phyloP scores from a whole-genome alignment of 1,284 basidiomycete genomes.

The Ustilago tritici region DNA sequence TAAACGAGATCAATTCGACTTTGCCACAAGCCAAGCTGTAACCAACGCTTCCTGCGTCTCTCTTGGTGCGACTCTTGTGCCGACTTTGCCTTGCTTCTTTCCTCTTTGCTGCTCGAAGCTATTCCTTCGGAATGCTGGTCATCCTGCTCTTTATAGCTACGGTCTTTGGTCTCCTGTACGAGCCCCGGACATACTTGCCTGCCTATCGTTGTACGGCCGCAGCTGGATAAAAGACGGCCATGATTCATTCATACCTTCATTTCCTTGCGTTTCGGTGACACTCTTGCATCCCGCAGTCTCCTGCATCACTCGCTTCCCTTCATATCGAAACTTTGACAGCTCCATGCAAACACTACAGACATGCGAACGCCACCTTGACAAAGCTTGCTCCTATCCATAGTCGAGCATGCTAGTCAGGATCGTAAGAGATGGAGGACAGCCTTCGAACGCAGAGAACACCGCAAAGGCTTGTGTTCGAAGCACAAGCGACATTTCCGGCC shows the following conservation, averaged over 20 bases:
- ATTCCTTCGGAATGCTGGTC: not conserved
- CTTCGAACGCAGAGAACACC: not conserved
- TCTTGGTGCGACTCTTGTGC: not conserved
- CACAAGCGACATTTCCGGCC: not conserved
- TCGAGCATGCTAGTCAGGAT: not conserved
- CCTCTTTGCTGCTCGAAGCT: not conserved
- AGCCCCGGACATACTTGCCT: not conserved
- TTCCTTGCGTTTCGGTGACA: no score
- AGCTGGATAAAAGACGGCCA: not conserved
- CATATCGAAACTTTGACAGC: conserved; percentile 2
- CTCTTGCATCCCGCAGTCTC: not conserved
- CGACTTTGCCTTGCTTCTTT: not conserved
- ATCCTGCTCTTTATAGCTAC: not conserved
- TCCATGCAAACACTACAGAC: not conserved
- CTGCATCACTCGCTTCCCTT: not conserved
- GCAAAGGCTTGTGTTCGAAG: not conserved
- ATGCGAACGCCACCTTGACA: not conserved
- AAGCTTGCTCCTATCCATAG: not conserved
- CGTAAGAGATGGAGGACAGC: not conserved
- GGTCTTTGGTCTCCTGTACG: not conserved
- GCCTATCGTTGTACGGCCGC: not conserved
- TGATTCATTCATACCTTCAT: no score
- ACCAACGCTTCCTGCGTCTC: not conserved
- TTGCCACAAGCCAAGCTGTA: conserved; percentile 2
- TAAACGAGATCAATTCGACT: not conserved